Evolutionary conservation across 2,329 filamentous ascomycete genomes (phyloP).

Genomic region (Golovinomyces cichoracearum): DNA sequence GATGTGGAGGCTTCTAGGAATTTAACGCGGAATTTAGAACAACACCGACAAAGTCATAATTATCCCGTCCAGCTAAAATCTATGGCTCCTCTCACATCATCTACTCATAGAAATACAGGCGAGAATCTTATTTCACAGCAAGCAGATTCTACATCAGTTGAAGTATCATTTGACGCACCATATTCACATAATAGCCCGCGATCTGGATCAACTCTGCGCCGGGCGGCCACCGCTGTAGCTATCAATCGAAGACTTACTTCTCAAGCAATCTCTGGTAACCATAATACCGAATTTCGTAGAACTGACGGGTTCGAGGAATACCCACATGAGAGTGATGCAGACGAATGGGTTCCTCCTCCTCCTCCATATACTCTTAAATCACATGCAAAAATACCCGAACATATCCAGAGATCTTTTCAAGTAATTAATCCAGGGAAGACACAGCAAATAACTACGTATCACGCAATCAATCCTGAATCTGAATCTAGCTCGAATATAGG

Average conservation of each 20-base stretch:
- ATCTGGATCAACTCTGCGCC: slow-evolving; percentile 41
- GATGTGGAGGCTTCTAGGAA: not conserved
- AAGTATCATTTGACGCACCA: slow-evolving; percentile 38
- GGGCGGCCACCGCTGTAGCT: slow-evolving; percentile 52
- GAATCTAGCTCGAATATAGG: not conserved
- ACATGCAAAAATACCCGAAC: slow-evolving; percentile 15
- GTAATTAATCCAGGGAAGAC: not conserved
- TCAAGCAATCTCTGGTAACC: slow-evolving; percentile 25
- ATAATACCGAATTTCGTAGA: slow-evolving; percentile 32
- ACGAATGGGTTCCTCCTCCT: slow-evolving; percentile 69
- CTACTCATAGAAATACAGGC: slow-evolving; percentile 6
- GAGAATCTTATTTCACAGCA: not conserved
- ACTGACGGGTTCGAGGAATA: slow-evolving; percentile 46
- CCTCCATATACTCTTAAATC: slow-evolving; percentile 48
- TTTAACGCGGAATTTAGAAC: not conserved
- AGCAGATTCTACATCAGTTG: slow-evolving; percentile 5
- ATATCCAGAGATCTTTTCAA: slow-evolving; percentile 6
- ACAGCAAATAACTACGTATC: not conserved
- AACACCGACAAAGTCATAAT: not conserved
- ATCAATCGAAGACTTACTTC: slow-evolving; percentile 42
- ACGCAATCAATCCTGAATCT: not conserved
- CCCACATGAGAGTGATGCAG: slow-evolving; percentile 65
- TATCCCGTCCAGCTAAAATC: not conserved
- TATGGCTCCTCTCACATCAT: not conserved
- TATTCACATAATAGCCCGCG: slow-evolving; percentile 49